Percentiles rank a stretch among this genome's conserved stretches.
phyloP scores from a whole-genome alignment of 2,329 filamentous ascomycete species.

The Xylariales sp. region DNA sequence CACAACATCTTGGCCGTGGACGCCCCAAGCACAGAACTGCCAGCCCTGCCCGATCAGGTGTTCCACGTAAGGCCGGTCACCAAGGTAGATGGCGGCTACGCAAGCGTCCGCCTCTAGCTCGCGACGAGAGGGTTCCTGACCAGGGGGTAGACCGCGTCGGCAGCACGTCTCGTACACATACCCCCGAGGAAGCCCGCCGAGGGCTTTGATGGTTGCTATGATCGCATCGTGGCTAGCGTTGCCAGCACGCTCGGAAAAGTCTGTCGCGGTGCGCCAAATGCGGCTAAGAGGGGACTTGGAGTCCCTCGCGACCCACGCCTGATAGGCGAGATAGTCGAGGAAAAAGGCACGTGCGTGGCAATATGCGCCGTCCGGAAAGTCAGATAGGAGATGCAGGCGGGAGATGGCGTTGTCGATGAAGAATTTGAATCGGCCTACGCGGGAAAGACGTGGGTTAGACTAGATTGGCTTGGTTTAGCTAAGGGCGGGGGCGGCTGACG shows the following conservation, averaged over 20 bases:
- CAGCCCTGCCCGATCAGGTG: not conserved
- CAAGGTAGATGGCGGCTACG: constrained; percentile 1
- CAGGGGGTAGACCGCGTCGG: too few species aligned
- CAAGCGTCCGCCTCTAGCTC: not conserved
- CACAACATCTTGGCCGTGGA: not conserved
- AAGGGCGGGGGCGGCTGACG: not conserved
- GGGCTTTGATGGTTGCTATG: not conserved
- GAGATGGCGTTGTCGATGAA: not conserved
- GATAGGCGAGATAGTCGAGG: not conserved
- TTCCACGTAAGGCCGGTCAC: not conserved
- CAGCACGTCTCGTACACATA: not conserved
- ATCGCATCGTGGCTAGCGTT: not conserved
- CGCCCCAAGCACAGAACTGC: not conserved
- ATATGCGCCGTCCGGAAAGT: too few species aligned
- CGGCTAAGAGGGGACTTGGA: not conserved
- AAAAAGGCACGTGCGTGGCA: not conserved
- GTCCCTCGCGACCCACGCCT: not conserved
- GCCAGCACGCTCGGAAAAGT: not conserved
- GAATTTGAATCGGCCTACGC: not conserved
- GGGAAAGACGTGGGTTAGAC: not conserved
- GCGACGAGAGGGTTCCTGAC: not conserved
- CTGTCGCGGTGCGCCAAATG: not conserved
- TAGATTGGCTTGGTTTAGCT: not conserved
- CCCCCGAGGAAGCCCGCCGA: not conserved
- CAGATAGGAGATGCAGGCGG: not conserved